Evolutionary conservation across 2,329 filamentous ascomycete genomes (phyloP), one percentile per base, ranked within the genome.

Genomic region (Ceratocystis papillata): DNA sequence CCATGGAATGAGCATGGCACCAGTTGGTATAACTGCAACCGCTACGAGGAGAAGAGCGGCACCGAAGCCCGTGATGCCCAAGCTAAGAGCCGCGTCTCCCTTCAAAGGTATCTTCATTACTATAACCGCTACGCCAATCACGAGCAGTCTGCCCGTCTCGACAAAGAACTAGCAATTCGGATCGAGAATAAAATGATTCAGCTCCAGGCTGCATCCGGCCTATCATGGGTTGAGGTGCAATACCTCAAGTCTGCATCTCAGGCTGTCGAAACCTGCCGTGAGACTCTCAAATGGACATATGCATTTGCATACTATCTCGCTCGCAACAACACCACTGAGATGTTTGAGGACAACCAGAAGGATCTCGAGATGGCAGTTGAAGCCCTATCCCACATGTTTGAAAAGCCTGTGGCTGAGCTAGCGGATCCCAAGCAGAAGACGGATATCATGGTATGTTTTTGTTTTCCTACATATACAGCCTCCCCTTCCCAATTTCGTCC

Each of bases 171-270:
- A 64, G 96, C 91, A 70, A 81, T 88, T 62, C 96, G 96, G 81
- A 97, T 94, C 0, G 93, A 99, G 77, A 96, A 93, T 82, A 99
- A 99, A 81, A 99, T 99, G 94, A 89, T 93, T 37, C 89, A 94
- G 74, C 81, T 99, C 55, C 94, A 99, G 76, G 91, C 89, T 48
- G 86, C 90, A 33, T 96, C 93, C 0, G 91, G 90, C 69, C 91
- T 99, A 85, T 96, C 92, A 0, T 99, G 94, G 94, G 99, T 99
- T 68, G 94, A 99, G 74, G 94, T 99, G 5, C 94, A 99, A 73
- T 99, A 97, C 74, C 83, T 99, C 25, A 90, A 96, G 72, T 87
- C 89, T 1, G 94, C 94, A 0, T 96, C 92, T 0, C 90, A 96
- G 73, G 90, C 93, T 2, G 82, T 99, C 17, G 93, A 97, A 77